Conservation (phyloP, 2,329 filamentous ascomycete genomes). For the Aspergillus fumigatiaffinis region DNA sequence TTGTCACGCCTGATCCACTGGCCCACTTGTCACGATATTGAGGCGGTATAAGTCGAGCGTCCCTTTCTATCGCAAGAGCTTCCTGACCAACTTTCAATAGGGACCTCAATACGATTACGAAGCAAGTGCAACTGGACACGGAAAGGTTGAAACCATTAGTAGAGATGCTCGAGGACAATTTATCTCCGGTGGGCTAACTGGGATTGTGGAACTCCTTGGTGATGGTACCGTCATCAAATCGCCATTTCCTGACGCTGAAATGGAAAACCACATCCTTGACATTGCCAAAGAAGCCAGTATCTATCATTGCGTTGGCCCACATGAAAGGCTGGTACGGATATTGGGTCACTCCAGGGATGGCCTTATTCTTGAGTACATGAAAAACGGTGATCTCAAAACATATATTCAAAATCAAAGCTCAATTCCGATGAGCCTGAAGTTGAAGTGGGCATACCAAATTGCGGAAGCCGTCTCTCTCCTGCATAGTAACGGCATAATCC, state of each 20-base stretch:
- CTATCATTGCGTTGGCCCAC: slow-evolving; percentile 9
- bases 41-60: neutral
- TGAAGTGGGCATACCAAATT: slow-evolving; percentile 31
- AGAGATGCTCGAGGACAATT: slow-evolving; percentile 10
- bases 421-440: slow-evolving; percentile 14
- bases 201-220: slow-evolving; percentile 16
- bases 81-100: neutral
- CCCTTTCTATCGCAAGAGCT: neutral
- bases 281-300: slow-evolving; percentile 16
- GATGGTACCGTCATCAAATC: slow-evolving; percentile 15
- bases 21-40: neutral
- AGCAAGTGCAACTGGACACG: neutral
- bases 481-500: slow-evolving; percentile 37
- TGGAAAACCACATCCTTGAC: slow-evolving; percentile 11
- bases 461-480: slow-evolving; percentile 33
- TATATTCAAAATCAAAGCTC: slow-evolving; percentile 9
- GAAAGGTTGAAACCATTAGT: neutral
- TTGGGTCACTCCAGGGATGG: slow-evolving; percentile 11
- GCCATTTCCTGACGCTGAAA: slow-evolving; percentile 8
- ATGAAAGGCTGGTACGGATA: slow-evolving; percentile 11
- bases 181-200: slow-evolving; percentile 14
- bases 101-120: neutral
- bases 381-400: slow-evolving; percentile 12
- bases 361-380: slow-evolving; percentile 14
- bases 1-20: slow-evolving; percentile 1